Base-by-base conservation (phyloP, 768 basidiomycete species). In the Epithele typhae region DNA sequence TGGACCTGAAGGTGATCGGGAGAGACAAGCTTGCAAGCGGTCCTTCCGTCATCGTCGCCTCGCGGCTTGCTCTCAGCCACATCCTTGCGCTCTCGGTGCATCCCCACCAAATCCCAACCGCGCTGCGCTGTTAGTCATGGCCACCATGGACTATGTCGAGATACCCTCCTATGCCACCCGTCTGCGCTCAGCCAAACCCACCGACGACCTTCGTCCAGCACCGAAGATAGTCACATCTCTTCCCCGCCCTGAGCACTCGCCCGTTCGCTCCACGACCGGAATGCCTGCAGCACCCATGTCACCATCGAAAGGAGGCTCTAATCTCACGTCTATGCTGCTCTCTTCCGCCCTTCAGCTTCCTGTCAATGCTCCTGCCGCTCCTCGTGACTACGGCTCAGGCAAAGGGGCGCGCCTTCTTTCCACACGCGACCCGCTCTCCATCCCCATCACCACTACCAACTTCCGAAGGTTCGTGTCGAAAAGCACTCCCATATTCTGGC, bases 401-500 rank as follows among this genome's bases (percentile, higher is more conserved):
- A 53, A 64, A 41, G 59, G 65, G 27, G 53, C 48, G 46, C 65
- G 66, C 2, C 64, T 87, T 23, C 57, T 87, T 12, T 79, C 78
- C 15, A 77, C 76, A 1, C 69, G 71, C 23, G 86, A 87, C 55
- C 78, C 87, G 0, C 73, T 95, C 4, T 89, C 87, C 1, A 68
- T 95, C 3, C 86, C 82, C 0, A 81, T 82, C 22, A 85, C 83
- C 53, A 82, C 87, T 1, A 77, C 73, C 53, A 91, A 92, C 60
- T 93, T 93, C 59, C 77, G 83, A 52, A 71, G 89, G 19, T 94
- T 95, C 49, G 77, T 93, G 3, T 75, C 80, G 5, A 82, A 75
- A 54, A 72, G 81, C 3, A 88, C 89, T 0, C 84, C 87, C 0
- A 67, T 92, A 6, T 95, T 94, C 58, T 95, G 92, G 92, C 53